phyloP scores from a whole-genome alignment of 2,329 filamentous ascomycete species.

The Madurella mycetomatis region DNA sequence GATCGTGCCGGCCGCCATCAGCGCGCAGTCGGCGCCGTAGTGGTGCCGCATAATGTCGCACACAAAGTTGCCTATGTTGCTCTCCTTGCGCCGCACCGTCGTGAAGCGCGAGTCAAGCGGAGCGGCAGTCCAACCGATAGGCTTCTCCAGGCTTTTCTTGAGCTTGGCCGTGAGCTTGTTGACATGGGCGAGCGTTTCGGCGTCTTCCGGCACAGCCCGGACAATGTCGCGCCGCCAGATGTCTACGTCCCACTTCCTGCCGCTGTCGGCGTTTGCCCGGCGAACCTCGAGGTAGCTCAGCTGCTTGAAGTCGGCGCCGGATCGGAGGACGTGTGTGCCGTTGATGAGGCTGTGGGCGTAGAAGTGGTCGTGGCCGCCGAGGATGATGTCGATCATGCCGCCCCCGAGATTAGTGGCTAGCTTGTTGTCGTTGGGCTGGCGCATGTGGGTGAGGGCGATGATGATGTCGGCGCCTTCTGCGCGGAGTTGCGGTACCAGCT shows the following conservation, averaged over 20 bases:
- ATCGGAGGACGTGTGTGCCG: slow-evolving; percentile 77
- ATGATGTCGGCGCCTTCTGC: slow-evolving; percentile 77
- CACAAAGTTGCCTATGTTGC: slow-evolving; percentile 85
- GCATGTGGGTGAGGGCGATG: slow-evolving; percentile 77
- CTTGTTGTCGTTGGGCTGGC: slow-evolving; percentile 86
- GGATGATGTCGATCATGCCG: slow-evolving; percentile 69
- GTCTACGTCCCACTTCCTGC: slow-evolving; percentile 67
- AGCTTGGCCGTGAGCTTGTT: slow-evolving; percentile 67
- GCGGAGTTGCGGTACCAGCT: slow-evolving; percentile 68
- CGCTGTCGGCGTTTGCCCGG: slow-evolving; percentile 41
- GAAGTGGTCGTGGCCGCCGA: slow-evolving; percentile 88
- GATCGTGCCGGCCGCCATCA: slow-evolving; percentile 84
- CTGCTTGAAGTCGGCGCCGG: slow-evolving; percentile 88
- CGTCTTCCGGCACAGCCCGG: slow-evolving; percentile 61
- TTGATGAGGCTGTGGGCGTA: slow-evolving; percentile 76
- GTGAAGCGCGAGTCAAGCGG: slow-evolving; percentile 83
- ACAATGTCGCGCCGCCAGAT: slow-evolving; percentile 72
- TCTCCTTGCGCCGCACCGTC: slow-evolving; percentile 71
- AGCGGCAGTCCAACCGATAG: slow-evolving; percentile 75
- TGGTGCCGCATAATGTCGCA: slow-evolving; percentile 87
- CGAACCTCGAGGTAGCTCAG: slow-evolving; percentile 81
- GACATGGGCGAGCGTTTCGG: slow-evolving; percentile 57
- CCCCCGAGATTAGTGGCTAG: slow-evolving; percentile 70
- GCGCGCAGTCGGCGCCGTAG: slow-evolving; percentile 72
- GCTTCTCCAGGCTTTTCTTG: slow-evolving; percentile 72